Evolutionary conservation across 495 filamentous ascomycete genomes (phyloP), one percentile per base, ranked within the genome.

Genomic region (Talaromyces stipitatus): DNA sequence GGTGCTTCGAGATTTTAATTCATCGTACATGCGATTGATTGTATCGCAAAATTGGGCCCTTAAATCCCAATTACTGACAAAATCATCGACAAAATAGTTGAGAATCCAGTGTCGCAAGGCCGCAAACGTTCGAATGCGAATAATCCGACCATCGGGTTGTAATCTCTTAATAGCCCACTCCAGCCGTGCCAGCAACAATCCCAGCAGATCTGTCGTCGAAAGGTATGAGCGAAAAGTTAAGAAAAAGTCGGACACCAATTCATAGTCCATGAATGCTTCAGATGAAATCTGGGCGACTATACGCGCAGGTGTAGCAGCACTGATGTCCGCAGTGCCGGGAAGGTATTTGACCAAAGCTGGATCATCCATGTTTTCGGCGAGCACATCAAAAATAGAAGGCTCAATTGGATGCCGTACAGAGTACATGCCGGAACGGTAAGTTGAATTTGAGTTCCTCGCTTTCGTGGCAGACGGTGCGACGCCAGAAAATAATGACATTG

Each of bases 201-300:
- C 82, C 12, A 94, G 78, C 3, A 99, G 79, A 60, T 92, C 87
- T 12, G 76, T 74, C 0, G 88, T 75, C 1, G 89, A 82, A 56
- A 97, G 72, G 64, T 95, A 99, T 6, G 84, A 80, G 23, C 94
- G 90, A 62, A 88, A 97, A 1, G 95, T 97, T 33, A 98, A 83
- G 64, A 99, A 99, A 75, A 99, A 99, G 69, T 97, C 94, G 0
- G 95, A 97, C 1, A 99, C 80, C 5, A 99, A 81, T 66, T 97
- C 92, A 69, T 99, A 99, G 68, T 99, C 94, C 59, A 99, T 82
- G 68, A 97, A 97, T 50, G 83, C 88, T 18, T 92, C 89, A 16
- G 95, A 97, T 3, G 94, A 97, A 58, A 99, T 95, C 69, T 99
- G 90, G n/a, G 92, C 92, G 46, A 99, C 89, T 30, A 99, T 82